Conservation (phyloP, 805 yeast genomes). For the Kuraishia borneana region DNA sequence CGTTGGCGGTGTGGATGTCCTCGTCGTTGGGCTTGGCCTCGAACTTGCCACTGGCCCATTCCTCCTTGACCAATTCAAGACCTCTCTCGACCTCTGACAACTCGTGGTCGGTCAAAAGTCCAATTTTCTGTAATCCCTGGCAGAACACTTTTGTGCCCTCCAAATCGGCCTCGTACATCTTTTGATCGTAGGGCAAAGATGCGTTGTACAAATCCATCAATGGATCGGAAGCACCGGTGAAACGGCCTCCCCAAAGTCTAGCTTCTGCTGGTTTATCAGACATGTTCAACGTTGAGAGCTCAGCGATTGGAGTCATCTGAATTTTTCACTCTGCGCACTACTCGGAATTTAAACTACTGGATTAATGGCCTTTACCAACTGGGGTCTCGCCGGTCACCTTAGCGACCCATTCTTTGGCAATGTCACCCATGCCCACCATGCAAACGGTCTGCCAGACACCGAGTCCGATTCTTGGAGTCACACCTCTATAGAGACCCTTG, state of each 20-base stretch:
- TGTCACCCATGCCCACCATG: slow-evolving; percentile 97
- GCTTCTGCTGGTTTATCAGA: slow-evolving; percentile 43
- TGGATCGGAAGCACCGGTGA: slow-evolving; percentile 95
- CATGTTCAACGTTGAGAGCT: not conserved
- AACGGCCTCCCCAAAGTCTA: slow-evolving; percentile 97
- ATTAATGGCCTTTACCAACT: slow-evolving; percentile 23
- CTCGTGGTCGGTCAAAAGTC: slow-evolving; percentile 64
- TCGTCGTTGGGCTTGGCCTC: slow-evolving; percentile 85
- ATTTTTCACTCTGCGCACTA: not conserved
- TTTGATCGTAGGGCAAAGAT: slow-evolving; percentile 89
- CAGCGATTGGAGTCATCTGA: not conserved
- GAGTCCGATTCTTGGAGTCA: slow-evolving; percentile 90
- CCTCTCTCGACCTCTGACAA: slow-evolving; percentile 77
- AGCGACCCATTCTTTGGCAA: slow-evolving; percentile 65
- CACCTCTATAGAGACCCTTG: slow-evolving; percentile 91
- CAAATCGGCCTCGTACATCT: slow-evolving; percentile 89
- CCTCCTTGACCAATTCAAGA: slow-evolving; percentile 53
- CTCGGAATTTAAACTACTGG: not conserved
- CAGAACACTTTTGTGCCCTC: slow-evolving; percentile 94
- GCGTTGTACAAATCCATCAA: slow-evolving; percentile 96
- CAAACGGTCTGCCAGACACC: slow-evolving; percentile 98
- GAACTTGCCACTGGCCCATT: slow-evolving; percentile 68
- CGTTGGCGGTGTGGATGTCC: slow-evolving; percentile 98
- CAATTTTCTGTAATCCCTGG: slow-evolving; percentile 70
- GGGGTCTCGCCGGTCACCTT: slow-evolving; percentile 51